phyloP scores from a whole-genome alignment of 2,329 filamentous ascomycete species.

The Fusarium sp. region DNA sequence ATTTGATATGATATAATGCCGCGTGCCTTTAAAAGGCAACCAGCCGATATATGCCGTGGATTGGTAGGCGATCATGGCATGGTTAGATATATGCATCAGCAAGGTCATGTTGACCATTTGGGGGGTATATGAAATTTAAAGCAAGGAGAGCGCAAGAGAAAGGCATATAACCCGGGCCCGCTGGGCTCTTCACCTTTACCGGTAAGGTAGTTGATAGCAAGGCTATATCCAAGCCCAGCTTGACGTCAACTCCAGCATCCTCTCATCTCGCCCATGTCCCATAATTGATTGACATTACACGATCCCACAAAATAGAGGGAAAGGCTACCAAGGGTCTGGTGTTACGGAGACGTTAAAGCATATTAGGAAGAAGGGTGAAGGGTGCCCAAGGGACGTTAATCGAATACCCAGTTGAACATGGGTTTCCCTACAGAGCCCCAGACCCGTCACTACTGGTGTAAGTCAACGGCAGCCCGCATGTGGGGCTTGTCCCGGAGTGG shows the following conservation, averaged over 20 bases:
- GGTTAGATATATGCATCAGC: neutral
- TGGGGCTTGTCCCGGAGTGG: constrained; percentile 22
- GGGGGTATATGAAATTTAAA: neutral
- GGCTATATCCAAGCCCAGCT: neutral
- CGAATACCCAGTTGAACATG: too few relatives aligned
- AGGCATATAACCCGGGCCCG: too few relatives aligned
- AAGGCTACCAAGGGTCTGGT: neutral
- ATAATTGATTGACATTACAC: neutral
- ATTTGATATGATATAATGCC: neutral
- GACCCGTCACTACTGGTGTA: neutral
- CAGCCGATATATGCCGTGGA: neutral
- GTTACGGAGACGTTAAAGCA: neutral
- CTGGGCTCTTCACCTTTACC: neutral
- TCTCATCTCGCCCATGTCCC: neutral
- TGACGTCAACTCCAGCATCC: neutral
- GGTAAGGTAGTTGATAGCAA: neutral
- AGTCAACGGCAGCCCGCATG: constrained; percentile 5
- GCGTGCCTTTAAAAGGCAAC: neutral
- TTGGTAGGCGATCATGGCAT: neutral
- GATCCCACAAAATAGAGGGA: neutral
- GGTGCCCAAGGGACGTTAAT: neutral
- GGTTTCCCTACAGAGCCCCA: neutral
- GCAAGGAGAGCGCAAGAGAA: neutral
- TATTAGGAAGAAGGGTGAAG: constrained; percentile 2
- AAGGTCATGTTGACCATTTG: neutral